Base-by-base conservation (phyloP, 176 grass and related monocot genomes). In the Oropetium thomaeum region DNA sequence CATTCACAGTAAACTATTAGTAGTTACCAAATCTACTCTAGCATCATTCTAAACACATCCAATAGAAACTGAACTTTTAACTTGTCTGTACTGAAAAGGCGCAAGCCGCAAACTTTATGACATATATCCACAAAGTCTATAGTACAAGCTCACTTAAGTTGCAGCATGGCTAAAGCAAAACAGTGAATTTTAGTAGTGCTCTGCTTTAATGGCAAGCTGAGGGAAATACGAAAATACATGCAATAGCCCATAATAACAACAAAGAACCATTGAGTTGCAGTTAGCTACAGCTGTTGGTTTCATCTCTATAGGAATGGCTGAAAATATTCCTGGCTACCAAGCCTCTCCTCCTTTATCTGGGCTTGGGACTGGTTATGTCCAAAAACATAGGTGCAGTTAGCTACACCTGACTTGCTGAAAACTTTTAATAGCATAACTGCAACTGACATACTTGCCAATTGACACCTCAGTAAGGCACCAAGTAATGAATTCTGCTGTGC, bases 61-160 rank as follows among this genome's bases (percentile, higher is more conserved):
- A n/a, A n/a, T n/a, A n/a, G n/a, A n/a, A n/a, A n/a, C n/a, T n/a
- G n/a, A n/a, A n/a, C n/a, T n/a, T n/a, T n/a, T n/a, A n/a, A n/a
- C n/a, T n/a, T n/a, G n/a, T n/a, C n/a, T n/a, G n/a, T n/a, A n/a
- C n/a, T n/a, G n/a, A n/a, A n/a, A n/a, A n/a, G n/a, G n/a, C n/a
- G n/a, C n/a, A n/a, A n/a, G n/a, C n/a, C n/a, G n/a, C n/a, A n/a
- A n/a, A n/a, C n/a, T n/a, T n/a, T n/a, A n/a, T n/a, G n/a, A n/a
- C n/a, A n/a, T 41, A 8, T 41, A 10, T 41, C 39, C 5, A 41
- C 39, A 71, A 20, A n/a, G 58, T 61, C 66, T 27, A 31, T 8
- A 84, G 27, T 64, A 70, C 53, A 25, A 55, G 15, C 73, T 43
- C 74, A 78, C 58, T 41, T 62, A 4, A 84, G 9, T 71, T 20